These are phyloP conservation scores for Patellifolia procumbens DNA, from an alignment of 179 eudicot genomes.

Conservation along the genomic window DNA sequence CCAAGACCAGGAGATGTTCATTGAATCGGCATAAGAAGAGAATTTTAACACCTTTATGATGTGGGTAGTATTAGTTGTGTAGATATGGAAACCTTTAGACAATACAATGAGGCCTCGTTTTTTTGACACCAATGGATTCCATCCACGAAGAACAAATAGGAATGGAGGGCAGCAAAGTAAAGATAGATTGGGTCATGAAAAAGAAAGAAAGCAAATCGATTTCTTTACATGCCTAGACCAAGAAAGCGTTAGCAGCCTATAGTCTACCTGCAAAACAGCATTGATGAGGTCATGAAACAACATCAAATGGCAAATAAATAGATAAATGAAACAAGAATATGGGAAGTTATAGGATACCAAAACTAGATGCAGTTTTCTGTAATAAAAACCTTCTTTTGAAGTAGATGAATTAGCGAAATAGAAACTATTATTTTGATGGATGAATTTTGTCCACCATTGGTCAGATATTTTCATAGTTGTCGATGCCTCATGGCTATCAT, in stretches of 20 bases:
- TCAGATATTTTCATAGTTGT: background rate
- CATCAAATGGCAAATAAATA: background rate
- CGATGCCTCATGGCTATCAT: background rate
- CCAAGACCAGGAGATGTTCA: no score
- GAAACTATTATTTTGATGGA: background rate
- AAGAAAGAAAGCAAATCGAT: no score
- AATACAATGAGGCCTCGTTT: no score
- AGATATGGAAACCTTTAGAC: no score
- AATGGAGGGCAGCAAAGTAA: background rate
- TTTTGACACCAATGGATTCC: no score
- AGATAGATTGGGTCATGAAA: background rate
- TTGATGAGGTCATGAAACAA: background rate
- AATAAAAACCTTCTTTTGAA: background rate
- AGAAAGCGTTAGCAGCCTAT: no score
- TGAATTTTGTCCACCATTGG: background rate
- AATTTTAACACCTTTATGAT: no score
- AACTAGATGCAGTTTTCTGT: background rate
- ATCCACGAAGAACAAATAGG: no score
- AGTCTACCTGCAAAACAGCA: background rate
- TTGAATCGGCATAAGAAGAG: no score
- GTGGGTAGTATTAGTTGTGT: no score
- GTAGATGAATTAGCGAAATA: background rate
- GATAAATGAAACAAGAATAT: background rate
- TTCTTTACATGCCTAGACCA: no score
- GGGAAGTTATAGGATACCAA: background rate